Evolutionary conservation across 179 eudicot genomes (phyloP).

Genomic region (Heliamphora pulchella): DNA sequence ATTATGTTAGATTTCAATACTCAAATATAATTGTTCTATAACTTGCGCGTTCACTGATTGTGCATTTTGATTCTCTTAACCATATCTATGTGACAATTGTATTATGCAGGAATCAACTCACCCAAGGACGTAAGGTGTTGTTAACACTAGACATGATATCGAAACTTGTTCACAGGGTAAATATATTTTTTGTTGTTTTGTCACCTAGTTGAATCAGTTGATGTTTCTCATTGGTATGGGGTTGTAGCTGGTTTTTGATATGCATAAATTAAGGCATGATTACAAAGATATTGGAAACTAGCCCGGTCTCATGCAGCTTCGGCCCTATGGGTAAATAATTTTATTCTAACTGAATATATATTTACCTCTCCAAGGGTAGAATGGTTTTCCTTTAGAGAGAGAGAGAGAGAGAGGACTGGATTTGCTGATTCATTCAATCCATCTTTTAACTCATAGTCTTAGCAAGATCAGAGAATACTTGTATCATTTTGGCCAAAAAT

Average conservation of each 20-base stretch:
- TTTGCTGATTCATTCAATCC: neutral
- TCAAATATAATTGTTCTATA: neutral
- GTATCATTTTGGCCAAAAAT: neutral
- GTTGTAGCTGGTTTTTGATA: neutral
- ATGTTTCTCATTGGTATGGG: neutral
- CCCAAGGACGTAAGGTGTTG: slow-evolving; percentile 88
- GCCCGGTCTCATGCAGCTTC: neutral
- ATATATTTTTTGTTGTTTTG: slow-evolving; percentile 10
- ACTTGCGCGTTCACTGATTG: neutral
- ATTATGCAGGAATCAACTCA: slow-evolving; percentile 65
- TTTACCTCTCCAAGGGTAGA: neutral
- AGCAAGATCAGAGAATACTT: neutral
- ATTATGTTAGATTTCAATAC: neutral
- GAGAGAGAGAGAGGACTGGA: neutral
- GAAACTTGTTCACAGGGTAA: slow-evolving; percentile 81
- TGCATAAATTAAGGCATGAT: neutral
- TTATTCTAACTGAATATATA: neutral
- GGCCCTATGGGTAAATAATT: neutral
- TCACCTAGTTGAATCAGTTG: neutral
- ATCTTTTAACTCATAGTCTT: neutral
- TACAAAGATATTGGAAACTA: neutral
- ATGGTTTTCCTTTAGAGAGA: neutral
- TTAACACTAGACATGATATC: slow-evolving; percentile 64
- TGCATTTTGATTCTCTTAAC: neutral
- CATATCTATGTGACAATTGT: slow-evolving; percentile 13